Evolutionary conservation across 2,329 filamentous ascomycete genomes (phyloP).

Genomic region (Hypoxylon sp.): DNA sequence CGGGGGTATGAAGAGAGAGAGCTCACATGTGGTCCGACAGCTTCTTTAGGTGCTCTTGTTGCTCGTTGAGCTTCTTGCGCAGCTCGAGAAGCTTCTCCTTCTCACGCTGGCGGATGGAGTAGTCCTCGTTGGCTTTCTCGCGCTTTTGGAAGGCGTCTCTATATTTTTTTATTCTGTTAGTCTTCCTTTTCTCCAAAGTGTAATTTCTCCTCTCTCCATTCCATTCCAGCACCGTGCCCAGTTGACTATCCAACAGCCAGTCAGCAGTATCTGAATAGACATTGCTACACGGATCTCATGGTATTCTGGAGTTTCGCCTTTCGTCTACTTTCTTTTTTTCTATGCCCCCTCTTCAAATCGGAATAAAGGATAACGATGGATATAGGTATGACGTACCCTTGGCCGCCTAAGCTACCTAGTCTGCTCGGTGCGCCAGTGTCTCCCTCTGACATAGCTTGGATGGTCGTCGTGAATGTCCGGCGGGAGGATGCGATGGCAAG

Average conservation of each 20-base stretch:
- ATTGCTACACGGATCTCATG: too few species aligned
- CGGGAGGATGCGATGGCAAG: conserved; percentile 59
- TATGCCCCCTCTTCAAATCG: too few species aligned
- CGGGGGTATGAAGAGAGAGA: too few species aligned
- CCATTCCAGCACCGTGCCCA: too few species aligned
- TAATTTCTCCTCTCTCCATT: background rate
- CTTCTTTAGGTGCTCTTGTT: conserved; percentile 84
- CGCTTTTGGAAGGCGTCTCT: conserved; percentile 94
- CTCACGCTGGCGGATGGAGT: conserved; percentile 87
- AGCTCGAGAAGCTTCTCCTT: conserved; percentile 86
- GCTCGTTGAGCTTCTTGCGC: conserved; percentile 75
- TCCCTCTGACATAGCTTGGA: conserved; percentile 72
- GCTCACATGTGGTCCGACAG: conserved; percentile 87
- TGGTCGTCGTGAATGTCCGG: conserved; percentile 70
- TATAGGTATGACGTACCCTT: conserved; percentile 55
- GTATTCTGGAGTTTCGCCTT: too few species aligned
- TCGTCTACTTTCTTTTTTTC: background rate
- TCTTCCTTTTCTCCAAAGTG: conserved; percentile 26
- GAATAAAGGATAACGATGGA: conserved; percentile 5
- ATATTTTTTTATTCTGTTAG: conserved; percentile 26
- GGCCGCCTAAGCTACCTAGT: conserved; percentile 61
- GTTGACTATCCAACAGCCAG: too few species aligned
- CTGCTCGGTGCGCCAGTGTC: conserved; percentile 71
- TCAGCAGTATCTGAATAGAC: too few species aligned
- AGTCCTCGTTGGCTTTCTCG: conserved; percentile 86